Evolutionary conservation across 1,284 basidiomycete genomes (phyloP).

Genomic region (Cryptococcus depauperatus): DNA sequence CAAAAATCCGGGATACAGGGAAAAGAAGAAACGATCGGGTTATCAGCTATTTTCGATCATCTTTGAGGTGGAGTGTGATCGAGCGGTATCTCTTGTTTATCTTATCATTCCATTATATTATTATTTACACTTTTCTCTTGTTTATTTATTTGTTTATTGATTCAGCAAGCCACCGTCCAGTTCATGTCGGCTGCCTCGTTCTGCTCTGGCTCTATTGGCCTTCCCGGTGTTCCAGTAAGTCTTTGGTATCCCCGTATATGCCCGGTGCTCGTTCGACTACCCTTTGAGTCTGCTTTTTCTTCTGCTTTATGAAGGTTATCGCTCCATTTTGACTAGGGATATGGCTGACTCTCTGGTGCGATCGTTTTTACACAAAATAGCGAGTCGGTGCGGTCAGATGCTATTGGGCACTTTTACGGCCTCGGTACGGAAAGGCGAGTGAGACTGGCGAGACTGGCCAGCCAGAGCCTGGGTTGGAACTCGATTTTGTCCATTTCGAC

Average conservation of each 20-base stretch:
- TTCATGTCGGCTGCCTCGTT: background rate
- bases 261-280: background rate
- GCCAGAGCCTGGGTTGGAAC: slow-evolving; percentile 47
- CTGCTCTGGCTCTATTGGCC: background rate
- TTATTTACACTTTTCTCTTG: background rate
- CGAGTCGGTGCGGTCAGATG: slow-evolving; percentile 35
- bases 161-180: background rate
- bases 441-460: background rate
- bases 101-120: background rate
- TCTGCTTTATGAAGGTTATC: background rate
- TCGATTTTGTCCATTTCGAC: slow-evolving; percentile 81
- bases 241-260: background rate
- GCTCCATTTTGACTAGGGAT: too few species aligned
- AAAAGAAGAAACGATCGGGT: too few species aligned
- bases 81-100: background rate
- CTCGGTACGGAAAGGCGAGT: slow-evolving; percentile 13
- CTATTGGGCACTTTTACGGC: slow-evolving; percentile 39
- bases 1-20: too few species aligned
- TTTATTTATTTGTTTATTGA: too few species aligned
- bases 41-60: too few species aligned
- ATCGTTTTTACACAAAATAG: too few species aligned
- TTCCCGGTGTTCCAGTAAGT: slow-evolving; percentile 1
- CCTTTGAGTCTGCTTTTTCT: too few species aligned
- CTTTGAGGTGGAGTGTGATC: too few species aligned
- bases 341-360: too few species aligned